Evolutionary conservation across 768 basidiomycete genomes (phyloP).

Genomic region (Macrolepiota albuminosa): DNA sequence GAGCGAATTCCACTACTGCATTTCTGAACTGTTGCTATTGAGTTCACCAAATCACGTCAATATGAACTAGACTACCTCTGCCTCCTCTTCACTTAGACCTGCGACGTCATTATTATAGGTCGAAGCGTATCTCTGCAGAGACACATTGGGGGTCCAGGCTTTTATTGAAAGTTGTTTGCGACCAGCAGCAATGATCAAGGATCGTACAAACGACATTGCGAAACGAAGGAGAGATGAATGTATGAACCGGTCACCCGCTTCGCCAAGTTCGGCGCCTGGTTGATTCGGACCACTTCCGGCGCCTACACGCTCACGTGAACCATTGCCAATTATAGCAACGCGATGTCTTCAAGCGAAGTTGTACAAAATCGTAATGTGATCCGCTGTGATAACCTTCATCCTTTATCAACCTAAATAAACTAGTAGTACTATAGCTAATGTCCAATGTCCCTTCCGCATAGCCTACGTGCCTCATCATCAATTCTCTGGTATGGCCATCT

Average conservation of each 20-base stretch:
- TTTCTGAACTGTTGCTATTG: constrained; percentile 60
- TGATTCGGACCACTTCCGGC: constrained; percentile 17
- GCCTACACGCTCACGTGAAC: constrained; percentile 1
- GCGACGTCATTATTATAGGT: constrained; percentile 72
- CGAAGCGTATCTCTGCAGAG: constrained; percentile 36
- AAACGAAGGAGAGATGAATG: not conserved
- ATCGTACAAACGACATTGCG: constrained; percentile 13
- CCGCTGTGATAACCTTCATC: not conserved
- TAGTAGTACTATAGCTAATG: not conserved
- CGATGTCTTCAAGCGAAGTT: not conserved
- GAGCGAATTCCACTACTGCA: constrained; percentile 74
- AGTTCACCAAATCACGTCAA: not conserved
- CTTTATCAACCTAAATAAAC: not conserved
- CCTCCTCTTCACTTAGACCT: constrained; percentile 75
- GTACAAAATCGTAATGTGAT: not conserved
- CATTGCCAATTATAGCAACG: too few species aligned
- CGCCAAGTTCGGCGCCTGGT: not conserved
- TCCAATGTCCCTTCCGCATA: not conserved
- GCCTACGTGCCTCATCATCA: not conserved
- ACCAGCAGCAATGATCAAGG: constrained; percentile 2
- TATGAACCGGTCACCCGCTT: not conserved
- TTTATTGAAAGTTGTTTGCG: not conserved
- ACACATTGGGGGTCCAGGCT: not conserved
- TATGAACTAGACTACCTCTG: constrained; percentile 50
- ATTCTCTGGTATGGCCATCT: constrained; percentile 1